phyloP scores from a whole-genome alignment of 805 yeast species.

The Aciculoconidium aculeatum region DNA sequence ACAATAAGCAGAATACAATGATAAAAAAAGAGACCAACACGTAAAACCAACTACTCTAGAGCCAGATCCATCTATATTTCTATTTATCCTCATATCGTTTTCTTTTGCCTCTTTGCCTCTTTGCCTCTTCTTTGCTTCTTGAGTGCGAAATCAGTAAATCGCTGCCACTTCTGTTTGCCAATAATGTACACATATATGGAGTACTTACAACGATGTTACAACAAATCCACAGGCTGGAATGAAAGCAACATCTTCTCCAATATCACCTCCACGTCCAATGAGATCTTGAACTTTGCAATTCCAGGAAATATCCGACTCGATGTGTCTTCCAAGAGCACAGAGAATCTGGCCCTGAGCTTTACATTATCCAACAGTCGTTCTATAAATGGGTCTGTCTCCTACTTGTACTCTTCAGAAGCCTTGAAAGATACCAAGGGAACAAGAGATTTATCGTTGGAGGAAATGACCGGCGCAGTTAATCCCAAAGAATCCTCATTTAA shows the following conservation, averaged over 20 bases:
- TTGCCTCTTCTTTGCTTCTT: too few species aligned
- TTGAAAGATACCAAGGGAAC: slow-evolving; percentile 49
- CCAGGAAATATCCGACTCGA: slow-evolving; percentile 64
- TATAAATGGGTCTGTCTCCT: slow-evolving; percentile 79
- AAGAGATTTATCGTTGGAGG: slow-evolving; percentile 50
- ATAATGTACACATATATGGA: slow-evolving; percentile 83
- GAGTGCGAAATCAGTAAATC: too few species aligned
- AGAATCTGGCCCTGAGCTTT: slow-evolving; percentile 65
- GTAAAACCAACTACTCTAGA: too few species aligned
- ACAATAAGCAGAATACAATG: too few species aligned
- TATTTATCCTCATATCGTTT: too few species aligned
- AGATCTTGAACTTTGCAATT: slow-evolving; percentile 64
- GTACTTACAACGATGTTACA: slow-evolving; percentile 68
- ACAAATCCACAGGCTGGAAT: slow-evolving; percentile 69
- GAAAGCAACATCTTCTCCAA: slow-evolving; percentile 72
- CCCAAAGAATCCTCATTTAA: slow-evolving; percentile 41
- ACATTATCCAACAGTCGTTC: slow-evolving; percentile 57
- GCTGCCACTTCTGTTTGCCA: too few species aligned
- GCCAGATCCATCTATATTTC: too few species aligned
- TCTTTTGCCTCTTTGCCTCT: too few species aligned
- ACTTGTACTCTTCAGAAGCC: slow-evolving; percentile 64
- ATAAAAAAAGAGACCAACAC: too few species aligned
- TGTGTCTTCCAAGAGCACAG: slow-evolving; percentile 65
- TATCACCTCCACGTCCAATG: slow-evolving; percentile 64
- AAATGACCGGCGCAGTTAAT: slow-evolving; percentile 12